phyloP scores from a whole-genome alignment of 495 filamentous ascomycete genomes.

The Aspergillus indologenus region DNA sequence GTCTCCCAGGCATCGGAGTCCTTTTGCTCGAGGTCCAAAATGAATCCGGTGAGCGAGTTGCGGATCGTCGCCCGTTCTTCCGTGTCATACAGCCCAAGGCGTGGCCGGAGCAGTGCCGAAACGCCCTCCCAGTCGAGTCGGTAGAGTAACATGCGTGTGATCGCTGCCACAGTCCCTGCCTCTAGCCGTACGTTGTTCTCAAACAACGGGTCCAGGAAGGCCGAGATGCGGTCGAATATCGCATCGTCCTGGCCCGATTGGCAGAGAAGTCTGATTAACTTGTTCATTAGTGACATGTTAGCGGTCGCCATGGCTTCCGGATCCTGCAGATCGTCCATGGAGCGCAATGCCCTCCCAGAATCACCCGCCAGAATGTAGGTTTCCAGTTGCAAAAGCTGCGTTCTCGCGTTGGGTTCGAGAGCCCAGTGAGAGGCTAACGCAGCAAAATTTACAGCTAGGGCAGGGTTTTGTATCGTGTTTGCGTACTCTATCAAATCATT shows the following conservation, averaged over 20 bases:
- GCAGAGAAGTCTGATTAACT: constrained; percentile 73
- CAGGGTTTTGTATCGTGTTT: constrained; percentile 63
- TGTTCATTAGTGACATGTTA: constrained; percentile 65
- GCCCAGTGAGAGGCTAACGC: constrained; percentile 57
- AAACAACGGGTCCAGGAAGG: constrained; percentile 71
- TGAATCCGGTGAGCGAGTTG: constrained; percentile 61
- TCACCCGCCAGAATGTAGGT: constrained; percentile 69
- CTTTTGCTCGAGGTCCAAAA: constrained; percentile 56
- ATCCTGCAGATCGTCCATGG: constrained; percentile 58
- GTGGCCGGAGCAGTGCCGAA: constrained; percentile 70
- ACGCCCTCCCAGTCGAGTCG: constrained; percentile 71
- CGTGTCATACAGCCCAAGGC: constrained; percentile 57
- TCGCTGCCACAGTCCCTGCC: constrained; percentile 65
- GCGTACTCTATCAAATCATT: constrained; percentile 74
- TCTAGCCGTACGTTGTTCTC: constrained; percentile 66
- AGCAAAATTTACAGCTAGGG: constrained; percentile 70
- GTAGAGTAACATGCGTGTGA: constrained; percentile 67
- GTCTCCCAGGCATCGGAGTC: constrained; percentile 71
- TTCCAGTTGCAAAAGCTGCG: constrained; percentile 69
- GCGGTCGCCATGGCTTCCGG: constrained; percentile 50
- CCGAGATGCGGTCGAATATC: constrained; percentile 63
- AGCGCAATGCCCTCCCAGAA: constrained; percentile 59
- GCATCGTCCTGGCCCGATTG: constrained; percentile 43
- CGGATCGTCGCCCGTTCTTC: constrained; percentile 63
- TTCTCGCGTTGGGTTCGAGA: constrained; percentile 60